Base-by-base conservation (phyloP, 2,329 filamentous ascomycete genomes). In the Cladosporium sp. region DNA sequence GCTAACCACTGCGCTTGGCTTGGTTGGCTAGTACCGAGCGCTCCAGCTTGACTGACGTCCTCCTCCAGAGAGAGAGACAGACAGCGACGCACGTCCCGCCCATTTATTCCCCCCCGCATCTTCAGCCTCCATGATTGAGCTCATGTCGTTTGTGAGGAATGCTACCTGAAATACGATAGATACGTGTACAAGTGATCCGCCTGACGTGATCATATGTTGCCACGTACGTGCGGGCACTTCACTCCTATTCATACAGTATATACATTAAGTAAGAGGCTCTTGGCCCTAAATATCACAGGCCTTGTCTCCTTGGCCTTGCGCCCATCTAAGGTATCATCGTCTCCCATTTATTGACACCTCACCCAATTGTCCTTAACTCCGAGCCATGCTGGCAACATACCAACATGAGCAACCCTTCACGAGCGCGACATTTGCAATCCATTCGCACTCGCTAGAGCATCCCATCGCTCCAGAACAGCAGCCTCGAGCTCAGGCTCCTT, bases 21-120 rank as follows among this genome's bases (percentile, higher is more conserved):
- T 37, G 50, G 50, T 63, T 63, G 61, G 61, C 61, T 56, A 35
- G 33, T 16, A 59, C 26, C 56, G 55, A 57, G 40, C 21, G n/a
- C 40, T n/a, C 33, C 33, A 35, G 33, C 40, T 46, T 26, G 60
- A 53, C 40, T 60, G 57, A 60, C 57, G 57, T 52, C 56, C 52
- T 28, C 29, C n/a, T 11, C n/a, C 40, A 46, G 52, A 33, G 50
- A 44, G 35, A 44, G 52, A 33, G 50, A 44, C 23, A 44, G 2
- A 26, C 23, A 26, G 11, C 55, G 8, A 21, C n/a, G 55, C 55
- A 40, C 55, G 55, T n/a, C 55, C 55, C 52, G 29, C 35, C 35
- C 14, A 52, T 14, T 28, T 26, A 21, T 55, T 21, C 2, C 12
- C 12, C 49, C 26, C 49, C 49, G 26, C 52, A 18, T 55, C 52